Conservation (phyloP, 164 flowering plant genomes). For the Amborella trichopoda region DNA sequence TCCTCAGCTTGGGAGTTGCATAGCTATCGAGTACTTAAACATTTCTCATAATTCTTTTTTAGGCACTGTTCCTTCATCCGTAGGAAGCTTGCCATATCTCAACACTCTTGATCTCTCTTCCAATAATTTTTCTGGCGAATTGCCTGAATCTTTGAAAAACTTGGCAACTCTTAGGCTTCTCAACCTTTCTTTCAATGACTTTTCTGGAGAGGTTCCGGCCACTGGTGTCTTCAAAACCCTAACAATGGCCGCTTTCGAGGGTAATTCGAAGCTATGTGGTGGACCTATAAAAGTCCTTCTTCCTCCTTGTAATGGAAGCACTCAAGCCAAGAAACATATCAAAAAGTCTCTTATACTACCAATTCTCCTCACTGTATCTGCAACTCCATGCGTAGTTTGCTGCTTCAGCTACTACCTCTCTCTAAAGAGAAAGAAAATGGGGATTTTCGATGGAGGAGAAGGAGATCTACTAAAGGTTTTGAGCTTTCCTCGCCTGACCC, state of each 20-base stretch:
- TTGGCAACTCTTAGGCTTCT: conserved; percentile 43
- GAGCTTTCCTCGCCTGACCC: no score
- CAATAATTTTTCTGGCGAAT: conserved; percentile 42
- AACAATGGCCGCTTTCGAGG: conserved; percentile 40
- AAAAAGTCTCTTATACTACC: conserved; percentile 18
- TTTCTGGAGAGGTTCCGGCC: conserved; percentile 47
- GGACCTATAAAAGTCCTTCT: no score
- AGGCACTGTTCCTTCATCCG: conserved; percentile 45
- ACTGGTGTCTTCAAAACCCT: conserved; percentile 43
- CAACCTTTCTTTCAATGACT: conserved; percentile 69
- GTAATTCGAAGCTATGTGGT: conserved; percentile 61
- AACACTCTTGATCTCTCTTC: conserved; percentile 53
- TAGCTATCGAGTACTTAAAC: conserved; percentile 75
- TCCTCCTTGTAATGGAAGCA: conserved; percentile 42
- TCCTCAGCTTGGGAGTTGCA: conserved; percentile 71
- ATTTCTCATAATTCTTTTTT: conserved; percentile 42
- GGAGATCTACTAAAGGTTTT: no score
- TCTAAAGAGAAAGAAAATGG: conserved; percentile 18
- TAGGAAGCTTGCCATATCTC: conserved; percentile 62
- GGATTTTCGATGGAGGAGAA: no score
- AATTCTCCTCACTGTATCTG: conserved; percentile 28
- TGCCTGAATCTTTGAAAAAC: conserved; percentile 43
- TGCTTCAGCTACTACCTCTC: conserved; percentile 26
- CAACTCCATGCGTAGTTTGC: conserved; percentile 23
- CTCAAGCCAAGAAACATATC: conserved; percentile 20